Conservation (phyloP, 495 filamentous ascomycete species). For the Hypoxylon rickii region DNA sequence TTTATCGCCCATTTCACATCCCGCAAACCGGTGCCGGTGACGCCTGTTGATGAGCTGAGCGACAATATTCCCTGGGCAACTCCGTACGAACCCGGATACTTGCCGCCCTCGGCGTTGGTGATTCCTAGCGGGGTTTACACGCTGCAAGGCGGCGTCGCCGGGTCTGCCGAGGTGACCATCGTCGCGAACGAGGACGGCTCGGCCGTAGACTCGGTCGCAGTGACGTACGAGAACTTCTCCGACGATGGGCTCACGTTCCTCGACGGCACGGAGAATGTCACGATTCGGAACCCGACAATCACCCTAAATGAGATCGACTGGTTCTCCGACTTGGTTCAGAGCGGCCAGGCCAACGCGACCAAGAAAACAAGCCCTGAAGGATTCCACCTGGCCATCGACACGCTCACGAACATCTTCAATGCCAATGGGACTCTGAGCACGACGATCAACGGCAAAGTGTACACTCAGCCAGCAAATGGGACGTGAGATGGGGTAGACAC, state of each 20-base stretch:
- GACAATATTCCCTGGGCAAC: conserved; percentile 29
- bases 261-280: conserved; percentile 23
- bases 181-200: not conserved
- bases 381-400: conserved; percentile 26
- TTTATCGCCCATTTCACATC: conserved; percentile 30
- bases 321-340: conserved; percentile 22
- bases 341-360: conserved; percentile 10
- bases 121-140: conserved; percentile 21
- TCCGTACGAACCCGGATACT: conserved; percentile 25
- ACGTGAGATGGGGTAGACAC: conserved; percentile 13
- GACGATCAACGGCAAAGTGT: conserved; percentile 16
- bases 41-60: conserved; percentile 3
- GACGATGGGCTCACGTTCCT: conserved; percentile 25
- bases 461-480: conserved; percentile 26
- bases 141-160: conserved; percentile 14
- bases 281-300: not conserved
- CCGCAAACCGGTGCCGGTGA: conserved; percentile 12
- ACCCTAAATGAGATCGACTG: conserved; percentile 17
- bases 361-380: conserved; percentile 32
- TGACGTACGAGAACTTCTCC: conserved; percentile 27
- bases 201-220: conserved; percentile 10
- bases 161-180: conserved; percentile 11
- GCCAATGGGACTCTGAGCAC: conserved; percentile 30
- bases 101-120: not conserved
- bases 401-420: conserved; percentile 18